phyloP scores from a whole-genome alignment of 192 early-diverging fungal species.

The Glomus cerebriforme region DNA sequence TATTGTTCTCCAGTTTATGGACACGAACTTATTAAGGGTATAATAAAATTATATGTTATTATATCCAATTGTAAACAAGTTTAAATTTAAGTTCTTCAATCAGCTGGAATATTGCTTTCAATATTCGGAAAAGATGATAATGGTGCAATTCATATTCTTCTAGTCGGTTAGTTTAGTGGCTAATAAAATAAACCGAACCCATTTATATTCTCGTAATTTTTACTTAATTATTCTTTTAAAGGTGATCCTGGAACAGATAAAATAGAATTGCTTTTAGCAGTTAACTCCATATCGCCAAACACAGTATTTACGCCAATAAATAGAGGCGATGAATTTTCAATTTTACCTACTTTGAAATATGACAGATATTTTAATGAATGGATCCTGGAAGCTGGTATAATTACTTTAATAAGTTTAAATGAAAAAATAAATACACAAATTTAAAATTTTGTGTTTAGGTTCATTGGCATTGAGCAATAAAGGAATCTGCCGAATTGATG shows the following conservation, averaged over 20 bases:
- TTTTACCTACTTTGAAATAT: constrained; percentile 74
- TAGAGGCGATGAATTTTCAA: constrained; percentile 67
- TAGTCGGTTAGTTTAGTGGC: constrained; percentile 37
- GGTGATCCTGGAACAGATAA: constrained; percentile 89
- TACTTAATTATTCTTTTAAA: neutral
- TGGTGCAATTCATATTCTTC: constrained; percentile 13
- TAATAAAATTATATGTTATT: neutral
- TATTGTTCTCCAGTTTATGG: constrained; percentile 82
- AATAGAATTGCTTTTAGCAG: constrained; percentile 84
- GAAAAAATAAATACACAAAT: constrained; percentile 37
- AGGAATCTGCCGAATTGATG: constrained; percentile 88
- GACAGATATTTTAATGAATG: constrained; percentile 73
- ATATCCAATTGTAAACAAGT: neutral
- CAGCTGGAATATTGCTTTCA: constrained; percentile 73
- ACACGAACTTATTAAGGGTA: constrained; percentile 77
- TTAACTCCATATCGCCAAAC: constrained; percentile 76
- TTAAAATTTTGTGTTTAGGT: constrained; percentile 43
- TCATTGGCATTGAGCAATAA: constrained; percentile 88
- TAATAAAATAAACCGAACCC: constrained; percentile 72
- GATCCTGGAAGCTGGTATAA: constrained; percentile 70
- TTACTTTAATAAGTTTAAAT: constrained; percentile 33
- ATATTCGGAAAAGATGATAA: constrained; percentile 63
- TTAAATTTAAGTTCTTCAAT: neutral
- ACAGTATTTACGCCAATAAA: constrained; percentile 81
- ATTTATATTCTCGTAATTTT: constrained; percentile 68